These are phyloP conservation scores for Amborella trichopoda DNA, from an alignment of 164 flowering plant genomes.

Conservation along the genomic window DNA sequence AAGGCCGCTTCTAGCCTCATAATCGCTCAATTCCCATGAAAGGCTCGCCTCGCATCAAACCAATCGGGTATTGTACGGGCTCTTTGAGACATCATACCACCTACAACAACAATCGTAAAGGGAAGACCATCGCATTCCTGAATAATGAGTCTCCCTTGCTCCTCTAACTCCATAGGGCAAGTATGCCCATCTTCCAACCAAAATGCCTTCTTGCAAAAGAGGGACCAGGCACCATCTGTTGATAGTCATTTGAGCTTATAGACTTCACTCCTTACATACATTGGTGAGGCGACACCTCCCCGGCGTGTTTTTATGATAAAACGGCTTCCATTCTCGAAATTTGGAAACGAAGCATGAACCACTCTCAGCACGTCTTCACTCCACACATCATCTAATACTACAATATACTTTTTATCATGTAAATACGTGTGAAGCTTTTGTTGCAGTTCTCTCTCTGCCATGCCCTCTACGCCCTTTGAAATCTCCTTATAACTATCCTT, in stretches of 20 bases:
- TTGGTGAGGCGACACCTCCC: not conserved
- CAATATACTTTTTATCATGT: slow-evolving; percentile 5
- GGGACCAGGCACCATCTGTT: slow-evolving; percentile 17
- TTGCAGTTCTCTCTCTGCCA: slow-evolving; percentile 11
- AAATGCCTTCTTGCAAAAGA: slow-evolving; percentile 19
- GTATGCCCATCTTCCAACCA: not conserved
- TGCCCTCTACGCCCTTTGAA: not conserved
- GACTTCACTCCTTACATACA: not conserved
- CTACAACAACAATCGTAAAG: slow-evolving; percentile 13
- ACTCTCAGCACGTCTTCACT: slow-evolving; percentile 9
- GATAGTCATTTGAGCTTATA: slow-evolving; percentile 3
- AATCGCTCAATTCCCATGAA: not conserved
- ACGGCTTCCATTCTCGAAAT: slow-evolving; percentile 14
- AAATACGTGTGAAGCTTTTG: slow-evolving; percentile 2
- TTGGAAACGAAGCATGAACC: slow-evolving; percentile 19
- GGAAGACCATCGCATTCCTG: slow-evolving; percentile 12
- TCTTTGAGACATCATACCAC: slow-evolving; percentile 4
- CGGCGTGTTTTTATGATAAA: slow-evolving; percentile 25
- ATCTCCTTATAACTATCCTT: too few species aligned
- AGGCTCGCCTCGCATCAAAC: not conserved
- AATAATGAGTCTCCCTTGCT: slow-evolving; percentile 1
- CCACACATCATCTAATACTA: slow-evolving; percentile 37
- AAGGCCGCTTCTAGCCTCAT: not conserved
- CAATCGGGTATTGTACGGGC: not conserved
- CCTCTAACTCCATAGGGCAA: not conserved